Evolutionary conservation across 148 eudicot genomes (phyloP).

Genomic region (Vaccinium macrocarpon): DNA sequence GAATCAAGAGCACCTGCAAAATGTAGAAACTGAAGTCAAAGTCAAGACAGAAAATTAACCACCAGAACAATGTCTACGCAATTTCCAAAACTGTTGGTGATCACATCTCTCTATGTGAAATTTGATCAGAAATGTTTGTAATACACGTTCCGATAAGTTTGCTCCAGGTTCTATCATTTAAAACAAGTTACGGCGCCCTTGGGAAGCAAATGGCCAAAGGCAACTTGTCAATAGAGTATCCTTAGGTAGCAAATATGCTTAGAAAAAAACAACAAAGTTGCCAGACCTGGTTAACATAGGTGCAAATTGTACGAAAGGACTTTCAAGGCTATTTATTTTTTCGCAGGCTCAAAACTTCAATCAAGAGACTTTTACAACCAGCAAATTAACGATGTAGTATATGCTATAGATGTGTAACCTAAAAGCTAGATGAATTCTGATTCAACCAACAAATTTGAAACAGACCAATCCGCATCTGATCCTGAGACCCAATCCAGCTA

Average conservation of each 20-base stretch:
- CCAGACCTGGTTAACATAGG: neutral
- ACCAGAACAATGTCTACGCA: neutral
- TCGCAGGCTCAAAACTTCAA: neutral
- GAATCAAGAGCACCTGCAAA: slow-evolving; percentile 58
- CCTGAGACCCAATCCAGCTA: neutral
- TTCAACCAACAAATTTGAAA: neutral
- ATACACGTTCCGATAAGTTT: neutral
- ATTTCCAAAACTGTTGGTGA: neutral
- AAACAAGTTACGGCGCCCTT: neutral
- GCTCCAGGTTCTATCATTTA: neutral
- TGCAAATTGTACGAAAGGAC: neutral
- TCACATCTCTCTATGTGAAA: neutral
- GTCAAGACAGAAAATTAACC: neutral
- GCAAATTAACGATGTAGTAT: neutral
- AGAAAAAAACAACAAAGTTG: neutral
- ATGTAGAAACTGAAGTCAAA: slow-evolving; percentile 7
- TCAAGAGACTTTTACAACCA: neutral
- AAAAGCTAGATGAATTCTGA: neutral
- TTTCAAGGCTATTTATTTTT: neutral
- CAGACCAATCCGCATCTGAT: neutral
- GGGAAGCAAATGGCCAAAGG: neutral
- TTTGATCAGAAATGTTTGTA: neutral
- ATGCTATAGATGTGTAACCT: neutral
- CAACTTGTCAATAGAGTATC: neutral
- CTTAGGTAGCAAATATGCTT: neutral